phyloP scores from a whole-genome alignment of 768 basidiomycete species.

The Sporobolomyces pararoseus region DNA sequence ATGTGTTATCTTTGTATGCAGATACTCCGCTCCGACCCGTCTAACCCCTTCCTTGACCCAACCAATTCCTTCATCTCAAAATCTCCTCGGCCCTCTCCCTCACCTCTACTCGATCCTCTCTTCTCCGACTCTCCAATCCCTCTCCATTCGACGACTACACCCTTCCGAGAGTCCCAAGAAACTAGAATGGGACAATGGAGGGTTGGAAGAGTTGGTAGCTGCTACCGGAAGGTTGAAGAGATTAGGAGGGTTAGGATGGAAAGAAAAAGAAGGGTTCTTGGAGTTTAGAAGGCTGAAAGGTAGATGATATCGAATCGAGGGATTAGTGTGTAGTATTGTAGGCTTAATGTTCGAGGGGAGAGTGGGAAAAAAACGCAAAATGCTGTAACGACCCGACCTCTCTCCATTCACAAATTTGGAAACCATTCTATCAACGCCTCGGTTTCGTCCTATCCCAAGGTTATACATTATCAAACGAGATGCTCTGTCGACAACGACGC shows the following conservation, averaged over 20 bases:
- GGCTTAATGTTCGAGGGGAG: no score
- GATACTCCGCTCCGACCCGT: slow-evolving; percentile 31
- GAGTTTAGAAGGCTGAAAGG: slow-evolving; percentile 29
- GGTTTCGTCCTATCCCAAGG: not conserved
- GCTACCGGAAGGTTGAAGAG: slow-evolving; percentile 28
- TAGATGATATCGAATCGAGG: not conserved
- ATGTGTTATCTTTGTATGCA: no score
- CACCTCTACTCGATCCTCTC: slow-evolving; percentile 30
- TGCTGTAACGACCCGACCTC: no score
- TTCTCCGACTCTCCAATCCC: slow-evolving; percentile 8
- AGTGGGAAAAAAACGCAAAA: no score
- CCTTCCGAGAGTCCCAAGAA: slow-evolving; percentile 25
- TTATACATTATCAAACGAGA: no score
- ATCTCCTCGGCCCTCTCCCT: slow-evolving; percentile 9
- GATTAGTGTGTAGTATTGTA: not conserved
- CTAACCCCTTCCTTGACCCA: slow-evolving; percentile 31
- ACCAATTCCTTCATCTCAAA: slow-evolving; percentile 25
- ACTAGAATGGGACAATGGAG: slow-evolving; percentile 23
- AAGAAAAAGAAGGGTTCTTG: slow-evolving; percentile 37
- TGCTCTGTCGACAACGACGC: not conserved
- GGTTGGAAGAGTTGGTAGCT: slow-evolving; percentile 22
- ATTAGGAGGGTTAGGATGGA: slow-evolving; percentile 27
- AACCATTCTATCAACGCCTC: no score
- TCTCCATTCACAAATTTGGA: no score
- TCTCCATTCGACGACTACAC: slow-evolving; percentile 31